Percentiles rank a stretch among this genome's conserved stretches.
phyloP scores from a whole-genome alignment of 2,329 filamentous ascomycete genomes.

The Neoarthrinium moseri region DNA sequence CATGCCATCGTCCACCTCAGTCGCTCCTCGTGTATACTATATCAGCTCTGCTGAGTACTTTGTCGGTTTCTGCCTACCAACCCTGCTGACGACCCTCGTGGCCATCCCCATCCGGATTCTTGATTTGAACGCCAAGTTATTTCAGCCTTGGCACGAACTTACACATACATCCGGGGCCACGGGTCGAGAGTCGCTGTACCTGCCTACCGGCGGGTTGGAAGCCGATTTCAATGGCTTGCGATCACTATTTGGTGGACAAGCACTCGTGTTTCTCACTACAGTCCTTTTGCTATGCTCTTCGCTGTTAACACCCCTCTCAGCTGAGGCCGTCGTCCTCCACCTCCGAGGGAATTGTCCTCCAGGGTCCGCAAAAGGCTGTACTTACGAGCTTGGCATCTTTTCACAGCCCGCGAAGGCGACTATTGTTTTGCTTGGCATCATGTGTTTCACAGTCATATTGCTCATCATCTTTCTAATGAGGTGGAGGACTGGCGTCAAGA shows the following conservation, averaged over 20 bases:
- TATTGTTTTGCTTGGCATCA: constrained; percentile 24
- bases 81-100: constrained; percentile 17
- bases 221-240: constrained; percentile 20
- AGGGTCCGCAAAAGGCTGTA: constrained; percentile 24
- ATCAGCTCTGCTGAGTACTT: constrained; percentile 20
- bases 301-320: constrained; percentile 26
- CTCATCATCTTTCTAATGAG: constrained; percentile 21
- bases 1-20: background rate
- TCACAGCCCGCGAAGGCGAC: constrained; percentile 20
- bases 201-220: constrained; percentile 20
- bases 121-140: constrained; percentile 21
- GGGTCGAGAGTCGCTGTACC: constrained; percentile 29
- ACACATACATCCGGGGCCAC: constrained; percentile 25
- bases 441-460: constrained; percentile 23
- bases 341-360: constrained; percentile 24
- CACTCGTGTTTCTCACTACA: constrained; percentile 24
- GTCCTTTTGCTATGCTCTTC: constrained; percentile 23
- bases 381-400: constrained; percentile 27
- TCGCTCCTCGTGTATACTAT: background rate
- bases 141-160: constrained; percentile 37
- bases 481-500: constrained; percentile 29
- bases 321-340: constrained; percentile 27
- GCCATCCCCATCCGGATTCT: constrained; percentile 20
- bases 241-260: constrained; percentile 20
- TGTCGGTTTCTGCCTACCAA: constrained; percentile 20